These are phyloP conservation scores for Leccinellum albellum DNA, from an alignment of 768 basidiomycete genomes.

Conservation along the genomic window DNA sequence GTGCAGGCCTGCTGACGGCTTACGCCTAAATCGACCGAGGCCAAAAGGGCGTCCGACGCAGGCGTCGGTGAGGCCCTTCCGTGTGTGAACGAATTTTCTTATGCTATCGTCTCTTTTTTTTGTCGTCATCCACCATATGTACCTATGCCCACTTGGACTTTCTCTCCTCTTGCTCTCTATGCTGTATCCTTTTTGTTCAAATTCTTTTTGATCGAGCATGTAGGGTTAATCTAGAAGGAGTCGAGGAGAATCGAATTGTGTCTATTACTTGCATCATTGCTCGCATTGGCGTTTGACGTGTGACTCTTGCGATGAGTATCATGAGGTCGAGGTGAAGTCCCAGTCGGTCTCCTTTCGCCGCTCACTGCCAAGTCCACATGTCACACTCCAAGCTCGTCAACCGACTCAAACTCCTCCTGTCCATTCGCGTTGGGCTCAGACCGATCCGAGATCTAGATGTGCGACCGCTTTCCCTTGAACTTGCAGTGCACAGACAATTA, in stretches of 20 bases:
- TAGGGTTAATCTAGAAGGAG: neutral
- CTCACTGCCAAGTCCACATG: no score
- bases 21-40: conserved; percentile 44
- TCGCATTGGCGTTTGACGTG: neutral
- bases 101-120: neutral
- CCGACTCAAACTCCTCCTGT: neutral
- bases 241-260: conserved; percentile 3
- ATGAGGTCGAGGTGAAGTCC: no score
- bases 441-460: neutral
- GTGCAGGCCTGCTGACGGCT: conserved; percentile 37
- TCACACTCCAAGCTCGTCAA: neutral
- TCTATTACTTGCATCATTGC: neutral
- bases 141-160: conserved; percentile 27
- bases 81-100: conserved; percentile 13
- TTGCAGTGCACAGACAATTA: neutral
- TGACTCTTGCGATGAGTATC: no score
- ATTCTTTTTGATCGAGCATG: neutral
- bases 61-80: conserved; percentile 26
- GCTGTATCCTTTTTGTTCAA: conserved; percentile 17
- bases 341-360: no score
- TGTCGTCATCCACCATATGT: conserved; percentile 24
- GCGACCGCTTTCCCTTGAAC: neutral
- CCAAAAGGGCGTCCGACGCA: conserved; percentile 42
- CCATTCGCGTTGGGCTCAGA: neutral
- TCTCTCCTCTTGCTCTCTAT: conserved; percentile 14